Evolutionary conservation across 2,329 filamentous ascomycete species (phyloP), one percentile per base, ranked within the genome.

Genomic region (Plectosphaerella sp.): DNA sequence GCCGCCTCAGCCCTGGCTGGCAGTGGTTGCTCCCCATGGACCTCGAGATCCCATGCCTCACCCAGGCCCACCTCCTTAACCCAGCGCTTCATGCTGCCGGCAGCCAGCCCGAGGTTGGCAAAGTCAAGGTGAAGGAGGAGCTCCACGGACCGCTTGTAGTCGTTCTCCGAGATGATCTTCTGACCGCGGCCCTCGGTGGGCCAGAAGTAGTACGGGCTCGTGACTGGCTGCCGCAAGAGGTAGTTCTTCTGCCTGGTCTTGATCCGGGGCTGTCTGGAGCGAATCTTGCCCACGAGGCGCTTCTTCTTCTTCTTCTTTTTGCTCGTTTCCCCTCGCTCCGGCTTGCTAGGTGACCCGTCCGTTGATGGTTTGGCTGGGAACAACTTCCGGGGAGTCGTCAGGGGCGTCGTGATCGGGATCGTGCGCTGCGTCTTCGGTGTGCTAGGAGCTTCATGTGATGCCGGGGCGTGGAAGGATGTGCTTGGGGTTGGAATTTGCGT

Each of bases 91-190:
- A 88, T 89, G 61, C 87, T 90, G 33, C 75, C 74, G 2, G 71
- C 72, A 0, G 87, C 84, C 47, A 86, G 79, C 11, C 81, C 79
- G 4, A 84, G 67, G 9, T 79, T 86, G 1, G 82, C 76, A 66
- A 94, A 94, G 65, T 91, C 88, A 0, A 91, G 79, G 53, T 87
- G 82, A 5, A 92, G 76, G 0, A 94, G 73, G 10, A 90, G 70
- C 58, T 91, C 88, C 18, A 83, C 76, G 9, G 84, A 80, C 11
- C 87, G 80, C 56, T 84, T 83, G 68, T 91, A 91, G 47, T 79
- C 77, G 28, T 74, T 71, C 20, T 87, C 82, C 12, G 81, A 77
- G 3, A 91, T 76, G 11, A 89, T 74, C 16, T 82, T 74, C 47
- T 82, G 76, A 1, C 87, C 88, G 14, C 87, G 76, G 3, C 83